Percentiles rank a stretch among this genome's conserved stretches.
Evolutionary conservation across 2,329 filamentous ascomycete genomes (phyloP).

Genomic region (Exophiala xenobiotica): DNA sequence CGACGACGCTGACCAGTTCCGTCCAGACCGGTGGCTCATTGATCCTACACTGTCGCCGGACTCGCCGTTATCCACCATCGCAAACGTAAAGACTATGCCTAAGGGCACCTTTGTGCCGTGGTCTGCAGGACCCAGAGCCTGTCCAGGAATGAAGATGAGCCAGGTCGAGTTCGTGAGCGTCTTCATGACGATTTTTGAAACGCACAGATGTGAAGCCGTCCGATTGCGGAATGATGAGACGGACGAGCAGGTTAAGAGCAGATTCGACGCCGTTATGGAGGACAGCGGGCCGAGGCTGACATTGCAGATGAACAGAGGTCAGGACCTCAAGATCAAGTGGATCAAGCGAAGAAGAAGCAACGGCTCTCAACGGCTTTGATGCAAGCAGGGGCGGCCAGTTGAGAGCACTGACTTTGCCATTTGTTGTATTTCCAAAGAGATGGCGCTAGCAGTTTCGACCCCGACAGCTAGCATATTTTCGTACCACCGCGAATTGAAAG

Average conservation of each 20-base stretch:
- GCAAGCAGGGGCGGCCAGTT: too few species aligned
- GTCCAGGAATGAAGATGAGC: conserved; percentile 56
- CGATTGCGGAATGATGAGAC: conserved; percentile 27
- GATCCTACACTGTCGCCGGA: conserved; percentile 6
- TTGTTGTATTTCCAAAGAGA: background rate
- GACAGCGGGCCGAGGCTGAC: conserved; percentile 34
- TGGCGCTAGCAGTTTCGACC: too few species aligned
- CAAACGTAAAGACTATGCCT: conserved; percentile 36
- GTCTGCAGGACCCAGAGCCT: conserved; percentile 51
- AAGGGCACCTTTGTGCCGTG: conserved; percentile 50
- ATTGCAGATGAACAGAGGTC: conserved; percentile 34
- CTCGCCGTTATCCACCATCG: conserved; percentile 9
- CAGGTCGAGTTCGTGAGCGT: conserved; percentile 56
- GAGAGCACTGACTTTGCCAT: background rate
- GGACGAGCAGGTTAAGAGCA: conserved; percentile 22
- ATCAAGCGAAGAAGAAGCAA: conserved; percentile 7
- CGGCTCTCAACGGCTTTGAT: too few species aligned
- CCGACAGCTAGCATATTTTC: too few species aligned
- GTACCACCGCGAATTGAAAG: too few species aligned
- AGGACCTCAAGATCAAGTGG: conserved; percentile 27
- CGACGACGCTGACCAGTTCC: conserved; percentile 38
- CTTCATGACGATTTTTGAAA: conserved; percentile 42
- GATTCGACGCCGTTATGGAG: conserved; percentile 29
- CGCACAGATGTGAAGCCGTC: conserved; percentile 31
- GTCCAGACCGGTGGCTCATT: conserved; percentile 44